These are phyloP conservation scores for Arthrobotrys pseudoclavata DNA, from an alignment of 2,329 filamentous ascomycete species.

Conservation along the genomic window DNA sequence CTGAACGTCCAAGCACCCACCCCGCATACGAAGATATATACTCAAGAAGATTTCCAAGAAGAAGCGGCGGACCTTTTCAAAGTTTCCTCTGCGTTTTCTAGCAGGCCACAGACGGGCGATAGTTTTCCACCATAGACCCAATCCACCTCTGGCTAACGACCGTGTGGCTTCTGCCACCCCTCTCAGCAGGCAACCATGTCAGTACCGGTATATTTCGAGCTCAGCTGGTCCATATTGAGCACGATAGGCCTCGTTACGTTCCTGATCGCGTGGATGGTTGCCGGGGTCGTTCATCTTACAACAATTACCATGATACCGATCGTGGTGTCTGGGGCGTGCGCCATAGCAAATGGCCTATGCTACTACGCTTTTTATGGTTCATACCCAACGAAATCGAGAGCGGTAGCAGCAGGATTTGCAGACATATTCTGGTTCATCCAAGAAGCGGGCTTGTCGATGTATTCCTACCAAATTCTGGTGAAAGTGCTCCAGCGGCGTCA, in stretches of 20 bases:
- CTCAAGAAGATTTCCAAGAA: not conserved
- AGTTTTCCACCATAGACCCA: not conserved
- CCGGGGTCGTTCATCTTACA: conserved; percentile 67
- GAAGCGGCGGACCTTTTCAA: not conserved
- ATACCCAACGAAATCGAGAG: conserved; percentile 62
- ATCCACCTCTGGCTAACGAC: not conserved
- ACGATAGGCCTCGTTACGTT: conserved; percentile 67
- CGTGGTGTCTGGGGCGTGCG: conserved; percentile 66
- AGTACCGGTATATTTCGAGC: conserved; percentile 66
- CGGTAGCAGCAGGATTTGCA: conserved; percentile 66
- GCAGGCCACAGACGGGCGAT: not conserved
- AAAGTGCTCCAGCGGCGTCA: conserved; percentile 68
- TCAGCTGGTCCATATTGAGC: conserved; percentile 69
- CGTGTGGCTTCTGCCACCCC: not conserved
- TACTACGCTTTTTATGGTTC: conserved; percentile 67
- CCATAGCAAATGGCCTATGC: conserved; percentile 68
- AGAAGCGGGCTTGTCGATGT: conserved; percentile 68
- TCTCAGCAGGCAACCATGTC: conserved; percentile 10
- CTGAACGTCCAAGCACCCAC: conserved; percentile 1
- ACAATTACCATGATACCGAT: conserved; percentile 67
- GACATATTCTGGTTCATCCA: conserved; percentile 68
- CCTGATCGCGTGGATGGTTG: conserved; percentile 66
- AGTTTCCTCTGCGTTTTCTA: not conserved
- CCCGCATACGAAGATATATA: not conserved
- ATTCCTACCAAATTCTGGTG: conserved; percentile 71